These are phyloP conservation scores for Diutina sp. DNA, from an alignment of 1,139 yeast genomes.

Conservation along the genomic window DNA sequence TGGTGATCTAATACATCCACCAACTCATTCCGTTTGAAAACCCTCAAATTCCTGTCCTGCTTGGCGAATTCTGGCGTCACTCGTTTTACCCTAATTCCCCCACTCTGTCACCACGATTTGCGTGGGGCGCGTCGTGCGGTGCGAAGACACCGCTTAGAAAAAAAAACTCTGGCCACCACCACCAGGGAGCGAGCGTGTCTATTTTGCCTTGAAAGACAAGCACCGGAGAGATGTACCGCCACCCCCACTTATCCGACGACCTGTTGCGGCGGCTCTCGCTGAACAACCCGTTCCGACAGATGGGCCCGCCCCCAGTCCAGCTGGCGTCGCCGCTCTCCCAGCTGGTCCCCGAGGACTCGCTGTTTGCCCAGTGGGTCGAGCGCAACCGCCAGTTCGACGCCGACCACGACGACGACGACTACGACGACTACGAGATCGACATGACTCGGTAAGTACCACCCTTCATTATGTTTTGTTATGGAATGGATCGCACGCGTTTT, in stretches of 20 bases:
- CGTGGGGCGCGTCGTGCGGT: background rate
- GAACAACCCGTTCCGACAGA: conserved; percentile 44
- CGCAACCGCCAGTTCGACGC: background rate
- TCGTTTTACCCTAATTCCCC: background rate
- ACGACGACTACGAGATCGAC: background rate
- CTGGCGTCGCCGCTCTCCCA: background rate
- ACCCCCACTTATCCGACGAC: background rate
- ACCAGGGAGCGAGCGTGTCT: too few relatives aligned
- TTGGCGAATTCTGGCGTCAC: background rate
- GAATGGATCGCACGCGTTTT: conserved; percentile 4
- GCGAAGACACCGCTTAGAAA: background rate
- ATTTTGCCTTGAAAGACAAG: too few relatives aligned
- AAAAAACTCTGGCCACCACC: background rate
- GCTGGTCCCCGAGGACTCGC: conserved; percentile 1
- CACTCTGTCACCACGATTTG: background rate
- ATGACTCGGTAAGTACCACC: conserved; percentile 10
- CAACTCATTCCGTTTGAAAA: too few relatives aligned
- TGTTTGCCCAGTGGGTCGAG: conserved; percentile 1
- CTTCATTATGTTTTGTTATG: conserved; percentile 21
- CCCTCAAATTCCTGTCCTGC: too few relatives aligned
- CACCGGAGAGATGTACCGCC: background rate
- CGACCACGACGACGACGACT: background rate
- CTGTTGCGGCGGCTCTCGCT: conserved; percentile 27
- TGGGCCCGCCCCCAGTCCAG: conserved; percentile 6
- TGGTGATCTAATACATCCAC: too few relatives aligned